Evolutionary conservation across 345 rosid species (phyloP).

Genomic region (Nasturtium officinale): DNA sequence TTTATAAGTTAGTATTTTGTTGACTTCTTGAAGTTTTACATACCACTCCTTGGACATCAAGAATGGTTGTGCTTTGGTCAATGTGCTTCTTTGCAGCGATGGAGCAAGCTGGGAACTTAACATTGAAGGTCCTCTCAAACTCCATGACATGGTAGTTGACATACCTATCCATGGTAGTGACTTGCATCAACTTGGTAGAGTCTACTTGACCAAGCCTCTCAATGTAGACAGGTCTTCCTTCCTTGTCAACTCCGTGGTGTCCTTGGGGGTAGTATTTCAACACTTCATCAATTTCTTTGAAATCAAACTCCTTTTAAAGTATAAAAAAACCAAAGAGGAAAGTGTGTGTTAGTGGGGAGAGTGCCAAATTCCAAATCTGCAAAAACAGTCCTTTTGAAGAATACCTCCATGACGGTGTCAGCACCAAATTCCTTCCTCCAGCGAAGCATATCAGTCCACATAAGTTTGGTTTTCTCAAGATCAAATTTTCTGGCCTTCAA

Average conservation of each 20-base stretch:
- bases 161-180: constrained; percentile 88
- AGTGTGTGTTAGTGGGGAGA: background rate
- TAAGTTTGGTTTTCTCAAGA: no score
- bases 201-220: constrained; percentile 91
- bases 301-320: constrained; percentile 70
- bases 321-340: background rate
- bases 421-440: constrained; percentile 23
- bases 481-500: no score
- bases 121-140: constrained; percentile 79
- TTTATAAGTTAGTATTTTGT: background rate
- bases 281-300: constrained; percentile 68
- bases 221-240: constrained; percentile 89
- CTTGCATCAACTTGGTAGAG: constrained; percentile 87
- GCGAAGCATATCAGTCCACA: no score
- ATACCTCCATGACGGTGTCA: constrained; percentile 73
- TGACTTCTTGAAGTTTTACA: constrained; percentile 15
- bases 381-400: background rate
- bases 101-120: constrained; percentile 88
- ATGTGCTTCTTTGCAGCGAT: constrained; percentile 84
- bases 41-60: constrained; percentile 99
- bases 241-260: constrained; percentile 91
- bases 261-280: constrained; percentile 86
- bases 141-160: constrained; percentile 88
- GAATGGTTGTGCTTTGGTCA: constrained; percentile 94
- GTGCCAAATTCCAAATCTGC: background rate